Evolutionary conservation across 2,329 filamentous ascomycete genomes (phyloP).

Genomic region (Metarhizium sp.): DNA sequence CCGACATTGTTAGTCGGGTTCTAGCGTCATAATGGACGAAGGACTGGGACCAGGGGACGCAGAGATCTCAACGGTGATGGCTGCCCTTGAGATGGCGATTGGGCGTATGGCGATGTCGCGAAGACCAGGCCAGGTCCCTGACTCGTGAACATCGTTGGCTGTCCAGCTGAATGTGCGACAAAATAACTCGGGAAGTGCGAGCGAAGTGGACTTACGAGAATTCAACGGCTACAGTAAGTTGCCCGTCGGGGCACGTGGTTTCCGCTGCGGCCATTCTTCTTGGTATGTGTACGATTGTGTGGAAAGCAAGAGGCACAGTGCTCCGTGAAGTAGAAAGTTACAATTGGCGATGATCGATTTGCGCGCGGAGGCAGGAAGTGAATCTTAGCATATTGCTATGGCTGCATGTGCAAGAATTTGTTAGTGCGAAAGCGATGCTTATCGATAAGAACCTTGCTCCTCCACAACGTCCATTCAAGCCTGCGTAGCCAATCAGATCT

Average conservation of each 20-base stretch:
- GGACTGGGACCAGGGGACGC: not conserved
- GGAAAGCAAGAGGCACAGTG: constrained; percentile 77
- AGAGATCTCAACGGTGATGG: not conserved
- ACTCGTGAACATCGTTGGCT: not conserved
- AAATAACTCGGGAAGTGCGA: not conserved
- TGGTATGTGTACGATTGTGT: constrained; percentile 52
- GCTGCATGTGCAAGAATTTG: not conserved
- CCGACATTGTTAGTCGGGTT: not conserved
- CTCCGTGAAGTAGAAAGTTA: constrained; percentile 19
- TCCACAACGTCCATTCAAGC: constrained; percentile 4
- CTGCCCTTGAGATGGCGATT: not conserved
- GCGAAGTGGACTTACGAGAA: constrained; percentile 42
- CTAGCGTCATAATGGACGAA: not conserved
- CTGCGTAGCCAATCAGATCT: constrained; percentile 26
- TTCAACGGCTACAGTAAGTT: constrained; percentile 58
- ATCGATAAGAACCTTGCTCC: constrained; percentile 6
- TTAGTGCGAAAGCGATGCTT: not conserved
- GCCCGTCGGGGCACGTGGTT: constrained; percentile 9
- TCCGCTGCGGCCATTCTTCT: not conserved
- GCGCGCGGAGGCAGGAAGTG: no score
- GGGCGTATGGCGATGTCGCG: not conserved
- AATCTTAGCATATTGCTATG: not conserved
- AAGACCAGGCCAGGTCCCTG: not conserved
- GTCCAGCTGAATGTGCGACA: not conserved
- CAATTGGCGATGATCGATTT: no score